Conservation (phyloP, 1,139 yeast genomes). For the Suhomyces atakaporum region DNA sequence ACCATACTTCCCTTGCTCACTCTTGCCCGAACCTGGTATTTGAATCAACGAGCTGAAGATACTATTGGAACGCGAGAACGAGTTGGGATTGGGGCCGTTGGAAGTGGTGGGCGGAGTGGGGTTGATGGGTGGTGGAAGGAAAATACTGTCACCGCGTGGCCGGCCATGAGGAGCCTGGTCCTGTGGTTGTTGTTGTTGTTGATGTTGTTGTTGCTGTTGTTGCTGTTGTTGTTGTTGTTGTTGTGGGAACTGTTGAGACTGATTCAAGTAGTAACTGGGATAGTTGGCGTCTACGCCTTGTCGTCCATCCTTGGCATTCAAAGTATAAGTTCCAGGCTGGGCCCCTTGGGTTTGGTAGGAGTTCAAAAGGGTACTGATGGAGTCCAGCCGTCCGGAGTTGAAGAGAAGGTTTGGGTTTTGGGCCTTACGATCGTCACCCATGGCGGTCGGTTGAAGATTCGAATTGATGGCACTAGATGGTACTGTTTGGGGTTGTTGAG, state of each 20-base stretch:
- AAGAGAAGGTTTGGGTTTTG: conserved; percentile 16
- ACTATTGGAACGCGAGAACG: conserved; percentile 39
- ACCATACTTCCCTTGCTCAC: conserved; percentile 22
- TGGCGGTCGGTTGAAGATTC: conserved; percentile 3
- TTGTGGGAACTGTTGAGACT: conserved; percentile 6
- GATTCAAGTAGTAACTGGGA: conserved; percentile 21
- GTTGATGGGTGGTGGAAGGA: conserved; percentile 28
- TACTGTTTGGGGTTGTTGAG: conserved; percentile 5
- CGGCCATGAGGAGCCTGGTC: conserved; percentile 9
- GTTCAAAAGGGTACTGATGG: conserved; percentile 19
- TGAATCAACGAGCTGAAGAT: conserved; percentile 46
- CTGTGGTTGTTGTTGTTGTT: conserved; percentile 12
- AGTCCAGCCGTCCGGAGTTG: conserved; percentile 22
- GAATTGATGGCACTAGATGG: conserved; percentile 2
- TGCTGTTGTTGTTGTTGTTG: conserved; percentile 6
- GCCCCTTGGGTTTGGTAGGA: conserved; percentile 15
- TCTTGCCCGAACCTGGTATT: conserved; percentile 40
- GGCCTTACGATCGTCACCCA: conserved; percentile 6
- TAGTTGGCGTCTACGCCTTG: conserved; percentile 15
- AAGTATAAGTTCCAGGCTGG: conserved; percentile 12
- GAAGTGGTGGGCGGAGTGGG: no score
- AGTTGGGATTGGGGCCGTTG: conserved; percentile 3
- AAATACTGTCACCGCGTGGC: conserved; percentile 26
- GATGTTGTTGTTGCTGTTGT: conserved; percentile 7
- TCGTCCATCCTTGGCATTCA: conserved; percentile 9